A percentile compares a stretch with the other conserved stretches of the same genome.
Evolutionary conservation across 306 rosid genomes (phyloP).

Genomic region (Ormosia semicastrata): DNA sequence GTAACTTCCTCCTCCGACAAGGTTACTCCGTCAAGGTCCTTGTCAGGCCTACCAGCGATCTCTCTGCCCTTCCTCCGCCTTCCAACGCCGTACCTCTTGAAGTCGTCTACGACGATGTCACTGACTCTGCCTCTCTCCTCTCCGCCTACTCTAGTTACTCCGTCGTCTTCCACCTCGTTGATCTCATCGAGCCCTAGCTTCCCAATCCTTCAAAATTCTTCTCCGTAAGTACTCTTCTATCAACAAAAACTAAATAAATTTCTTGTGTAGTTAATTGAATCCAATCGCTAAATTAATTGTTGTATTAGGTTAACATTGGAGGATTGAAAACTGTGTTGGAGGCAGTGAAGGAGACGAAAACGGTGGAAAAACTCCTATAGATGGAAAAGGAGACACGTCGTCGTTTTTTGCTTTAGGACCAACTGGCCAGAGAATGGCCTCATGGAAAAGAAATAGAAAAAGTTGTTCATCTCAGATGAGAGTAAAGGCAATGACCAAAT

Average conservation of each 20-base stretch:
- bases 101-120: constrained; percentile 73
- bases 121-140: constrained; percentile 68
- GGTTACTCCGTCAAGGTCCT: constrained; percentile 69
- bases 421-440: no score
- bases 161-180: constrained; percentile 85
- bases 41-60: constrained; percentile 81
- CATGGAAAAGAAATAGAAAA: no score
- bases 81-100: constrained; percentile 37
- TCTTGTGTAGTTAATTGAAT: neutral
- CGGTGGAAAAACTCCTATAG: constrained; percentile 69
- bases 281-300: neutral
- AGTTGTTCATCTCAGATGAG: no score
- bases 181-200: constrained; percentile 93
- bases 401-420: constrained; percentile 89
- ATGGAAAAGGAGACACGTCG: no score
- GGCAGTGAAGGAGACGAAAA: constrained; percentile 67
- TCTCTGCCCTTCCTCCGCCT: constrained; percentile 56
- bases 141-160: constrained; percentile 70
- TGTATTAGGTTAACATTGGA: constrained; percentile 66
- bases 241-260: neutral
- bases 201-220: constrained; percentile 78
- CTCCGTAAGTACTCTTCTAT: constrained; percentile 41
- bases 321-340: constrained; percentile 73
- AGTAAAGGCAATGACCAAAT: no score
- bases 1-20: constrained; percentile 51